Conservation (phyloP, 2,329 filamentous ascomycete genomes). For the Pyrenophora tritici-repentis region DNA sequence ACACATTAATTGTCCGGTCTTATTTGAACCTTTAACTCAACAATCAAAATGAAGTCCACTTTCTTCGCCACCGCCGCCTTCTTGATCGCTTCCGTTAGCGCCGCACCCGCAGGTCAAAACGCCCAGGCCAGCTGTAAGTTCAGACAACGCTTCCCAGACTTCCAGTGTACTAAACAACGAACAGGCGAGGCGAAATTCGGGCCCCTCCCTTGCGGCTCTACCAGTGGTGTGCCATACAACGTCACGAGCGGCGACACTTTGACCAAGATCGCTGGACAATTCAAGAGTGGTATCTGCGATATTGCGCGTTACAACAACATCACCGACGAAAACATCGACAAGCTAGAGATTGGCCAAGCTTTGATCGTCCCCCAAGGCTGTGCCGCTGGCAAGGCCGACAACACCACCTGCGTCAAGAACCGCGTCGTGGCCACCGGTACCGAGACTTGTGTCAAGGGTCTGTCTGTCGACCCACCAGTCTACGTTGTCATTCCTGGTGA, state of each 20-base stretch:
- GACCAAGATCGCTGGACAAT: neutral
- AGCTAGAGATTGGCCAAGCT: neutral
- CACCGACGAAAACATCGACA: neutral
- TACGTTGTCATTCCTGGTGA: conserved; percentile 1
- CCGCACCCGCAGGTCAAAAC: neutral
- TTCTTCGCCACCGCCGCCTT: neutral
- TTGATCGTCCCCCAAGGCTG: neutral
- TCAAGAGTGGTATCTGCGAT: conserved; percentile 1
- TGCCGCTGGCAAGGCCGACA: neutral
- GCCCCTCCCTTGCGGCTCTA: neutral
- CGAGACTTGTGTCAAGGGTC: neutral
- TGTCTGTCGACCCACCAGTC: neutral
- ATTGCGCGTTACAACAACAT: conserved; percentile 1
- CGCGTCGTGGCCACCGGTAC: neutral
- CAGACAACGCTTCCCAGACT: neutral
- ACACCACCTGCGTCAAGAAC: neutral
- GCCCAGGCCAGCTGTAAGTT: neutral
- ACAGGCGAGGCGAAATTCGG: neutral
- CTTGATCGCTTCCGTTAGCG: neutral
- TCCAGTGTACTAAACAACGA: neutral
- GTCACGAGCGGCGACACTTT: neutral
- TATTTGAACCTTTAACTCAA: neutral
- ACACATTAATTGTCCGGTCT: neutral
- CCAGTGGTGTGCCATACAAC: neutral
- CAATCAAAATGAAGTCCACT: conserved; percentile 1